A percentile compares a stretch with the other conserved stretches of the same genome.
Conservation (phyloP, 2,329 filamentous ascomycete species). For the Tetracladium maxilliforme region DNA sequence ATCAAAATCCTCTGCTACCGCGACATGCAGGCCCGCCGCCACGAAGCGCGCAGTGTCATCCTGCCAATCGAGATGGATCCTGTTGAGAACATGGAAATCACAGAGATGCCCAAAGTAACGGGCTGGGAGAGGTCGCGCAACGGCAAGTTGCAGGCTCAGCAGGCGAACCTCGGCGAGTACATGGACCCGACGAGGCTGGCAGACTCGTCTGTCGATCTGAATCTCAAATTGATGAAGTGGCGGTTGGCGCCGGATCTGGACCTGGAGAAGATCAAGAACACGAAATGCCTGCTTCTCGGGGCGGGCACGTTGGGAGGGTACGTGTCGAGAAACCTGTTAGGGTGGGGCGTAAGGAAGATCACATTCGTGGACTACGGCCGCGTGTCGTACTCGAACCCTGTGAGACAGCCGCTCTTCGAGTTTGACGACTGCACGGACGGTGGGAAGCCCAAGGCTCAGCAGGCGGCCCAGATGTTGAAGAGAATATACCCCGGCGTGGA, state of each 20-base stretch:
- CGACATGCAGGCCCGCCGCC: constrained; percentile 62
- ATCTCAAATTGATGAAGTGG: constrained; percentile 98
- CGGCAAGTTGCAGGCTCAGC: constrained; percentile 63
- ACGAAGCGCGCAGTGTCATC: constrained; percentile 71
- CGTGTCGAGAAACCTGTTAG: constrained; percentile 81
- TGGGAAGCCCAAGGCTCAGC: constrained; percentile 67
- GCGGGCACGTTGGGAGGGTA: constrained; percentile 91
- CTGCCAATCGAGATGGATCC: constrained; percentile 45
- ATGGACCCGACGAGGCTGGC: constrained; percentile 83
- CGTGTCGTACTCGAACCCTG: constrained; percentile 93
- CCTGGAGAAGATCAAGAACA: constrained; percentile 76
- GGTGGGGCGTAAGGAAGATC: constrained; percentile 90
- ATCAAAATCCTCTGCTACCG: constrained; percentile 84
- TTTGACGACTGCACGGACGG: constrained; percentile 82
- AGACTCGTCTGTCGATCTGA: constrained; percentile 89
- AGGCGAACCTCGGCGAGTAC: constrained; percentile 76
- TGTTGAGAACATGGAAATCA: constrained; percentile 19
- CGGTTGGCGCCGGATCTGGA: constrained; percentile 80
- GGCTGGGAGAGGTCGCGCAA: constrained; percentile 82
- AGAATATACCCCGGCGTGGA: constrained; percentile 88
- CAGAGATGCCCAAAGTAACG: constrained; percentile 69
- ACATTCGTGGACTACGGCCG: constrained; percentile 90
- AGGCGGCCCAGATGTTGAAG: constrained; percentile 65
- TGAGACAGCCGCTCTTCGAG: constrained; percentile 82
- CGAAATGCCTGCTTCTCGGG: constrained; percentile 79